A percentile compares a stretch with the other conserved stretches of the same genome.
Evolutionary conservation across 2,329 filamentous ascomycete species (phyloP).

Genomic region (Plenodomus biglobosus): DNA sequence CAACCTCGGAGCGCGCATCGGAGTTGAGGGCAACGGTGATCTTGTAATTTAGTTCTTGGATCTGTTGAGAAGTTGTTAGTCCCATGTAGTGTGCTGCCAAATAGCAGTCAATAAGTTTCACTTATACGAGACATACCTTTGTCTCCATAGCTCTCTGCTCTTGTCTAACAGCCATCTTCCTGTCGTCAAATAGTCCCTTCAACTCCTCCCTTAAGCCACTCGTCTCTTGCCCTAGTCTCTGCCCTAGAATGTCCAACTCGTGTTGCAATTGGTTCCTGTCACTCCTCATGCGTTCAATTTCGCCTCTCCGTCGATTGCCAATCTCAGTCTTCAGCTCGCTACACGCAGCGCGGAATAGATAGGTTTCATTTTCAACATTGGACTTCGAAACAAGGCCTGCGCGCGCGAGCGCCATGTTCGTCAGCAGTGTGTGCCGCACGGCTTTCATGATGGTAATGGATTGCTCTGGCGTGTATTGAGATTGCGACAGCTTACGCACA

Average conservation of each 20-base stretch:
- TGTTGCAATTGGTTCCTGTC: conserved; percentile 86
- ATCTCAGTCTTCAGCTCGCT: conserved; percentile 89
- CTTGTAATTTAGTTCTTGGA: conserved; percentile 94
- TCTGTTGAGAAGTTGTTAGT: conserved; percentile 50
- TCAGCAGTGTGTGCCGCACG: conserved; percentile 72
- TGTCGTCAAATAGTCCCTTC: conserved; percentile 94
- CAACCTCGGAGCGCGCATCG: conserved; percentile 88
- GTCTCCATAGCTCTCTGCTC: conserved; percentile 85
- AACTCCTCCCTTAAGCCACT: conserved; percentile 81
- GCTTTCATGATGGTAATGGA: conserved; percentile 90
- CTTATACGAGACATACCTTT: conserved; percentile 64
- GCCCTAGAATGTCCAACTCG: conserved; percentile 88
- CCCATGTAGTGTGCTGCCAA: no score
- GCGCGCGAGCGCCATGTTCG: conserved; percentile 80
- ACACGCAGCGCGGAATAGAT: conserved; percentile 91
- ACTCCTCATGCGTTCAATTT: conserved; percentile 78
- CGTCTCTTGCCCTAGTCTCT: conserved; percentile 82
- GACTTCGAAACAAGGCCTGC: conserved; percentile 82
- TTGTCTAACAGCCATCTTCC: conserved; percentile 87
- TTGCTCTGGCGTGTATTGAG: conserved; percentile 73
- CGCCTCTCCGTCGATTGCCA: conserved; percentile 71
- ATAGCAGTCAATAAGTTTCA: no score
- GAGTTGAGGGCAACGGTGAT: conserved; percentile 89
- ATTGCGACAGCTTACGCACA: conserved; percentile 73
- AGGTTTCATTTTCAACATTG: conserved; percentile 91